Conservation (phyloP, 2,329 filamentous ascomycete species). For the Penicillium brasilianum region DNA sequence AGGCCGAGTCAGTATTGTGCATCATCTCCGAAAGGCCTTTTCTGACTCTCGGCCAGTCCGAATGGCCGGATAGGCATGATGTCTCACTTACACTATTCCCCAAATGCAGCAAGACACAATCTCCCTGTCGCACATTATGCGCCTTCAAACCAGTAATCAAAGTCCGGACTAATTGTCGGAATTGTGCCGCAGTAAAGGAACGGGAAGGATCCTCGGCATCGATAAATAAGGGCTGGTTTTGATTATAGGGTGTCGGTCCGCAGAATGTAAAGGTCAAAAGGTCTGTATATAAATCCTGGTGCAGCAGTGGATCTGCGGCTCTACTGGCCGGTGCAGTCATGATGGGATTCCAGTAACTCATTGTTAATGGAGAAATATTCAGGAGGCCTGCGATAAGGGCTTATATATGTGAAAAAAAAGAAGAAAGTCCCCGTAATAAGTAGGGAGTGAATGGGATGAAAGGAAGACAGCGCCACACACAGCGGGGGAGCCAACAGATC, state of each 20-base stretch:
- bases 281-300: constrained; percentile 40
- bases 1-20: constrained; percentile 24
- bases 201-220: constrained; percentile 48
- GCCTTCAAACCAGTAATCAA: constrained; percentile 49
- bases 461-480: background rate
- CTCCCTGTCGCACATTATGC: constrained; percentile 45
- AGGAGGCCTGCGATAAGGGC: background rate
- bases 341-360: constrained; percentile 23
- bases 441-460: background rate
- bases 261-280: constrained; percentile 50
- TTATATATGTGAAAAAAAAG: background rate
- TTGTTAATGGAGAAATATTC: background rate
- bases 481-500: background rate
- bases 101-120: constrained; percentile 51
- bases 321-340: constrained; percentile 11
- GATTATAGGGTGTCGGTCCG: constrained; percentile 41
- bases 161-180: constrained; percentile 42
- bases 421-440: background rate
- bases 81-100: constrained; percentile 47
- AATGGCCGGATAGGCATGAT: background rate
- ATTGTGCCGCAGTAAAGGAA: constrained; percentile 43
- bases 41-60: constrained; percentile 1
- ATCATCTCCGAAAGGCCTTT: background rate
- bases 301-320: constrained; percentile 22
- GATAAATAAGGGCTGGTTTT: constrained; percentile 48